Conservation (phyloP, 495 filamentous ascomycete genomes). For the Melanomma pulvis-pyrius region DNA sequence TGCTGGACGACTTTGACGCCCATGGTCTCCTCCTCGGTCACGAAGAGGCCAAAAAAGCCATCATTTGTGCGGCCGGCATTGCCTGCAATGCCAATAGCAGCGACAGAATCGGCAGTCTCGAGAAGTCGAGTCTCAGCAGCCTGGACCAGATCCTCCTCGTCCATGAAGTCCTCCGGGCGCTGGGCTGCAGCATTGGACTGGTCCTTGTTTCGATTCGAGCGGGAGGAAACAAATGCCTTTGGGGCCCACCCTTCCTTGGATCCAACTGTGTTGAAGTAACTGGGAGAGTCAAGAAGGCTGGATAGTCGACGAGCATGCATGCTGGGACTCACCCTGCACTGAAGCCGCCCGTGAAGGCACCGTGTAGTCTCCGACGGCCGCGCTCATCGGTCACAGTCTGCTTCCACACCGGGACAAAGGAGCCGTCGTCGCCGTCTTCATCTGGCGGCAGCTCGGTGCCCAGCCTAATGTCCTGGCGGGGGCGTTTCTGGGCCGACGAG, state of each 20-base stretch:
- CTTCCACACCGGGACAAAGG: constrained; percentile 93
- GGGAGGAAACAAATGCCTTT: constrained; percentile 87
- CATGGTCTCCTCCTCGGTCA: constrained; percentile 79
- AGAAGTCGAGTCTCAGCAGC: constrained; percentile 74
- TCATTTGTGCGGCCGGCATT: constrained; percentile 57
- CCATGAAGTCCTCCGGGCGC: constrained; percentile 93
- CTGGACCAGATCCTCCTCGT: constrained; percentile 92
- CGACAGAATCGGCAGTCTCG: constrained; percentile 70
- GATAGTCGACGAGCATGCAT: not conserved
- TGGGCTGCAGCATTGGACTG: constrained; percentile 55
- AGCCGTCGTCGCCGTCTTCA: constrained; percentile 84
- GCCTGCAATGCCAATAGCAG: constrained; percentile 73
- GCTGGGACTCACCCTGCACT: constrained; percentile 76
- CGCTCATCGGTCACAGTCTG: constrained; percentile 95
- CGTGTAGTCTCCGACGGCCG: constrained; percentile 88
- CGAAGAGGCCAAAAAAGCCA: constrained; percentile 75
- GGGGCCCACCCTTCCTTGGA: constrained; percentile 98
- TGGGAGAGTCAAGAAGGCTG: constrained; percentile 44
- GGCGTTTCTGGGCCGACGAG: constrained; percentile 31
- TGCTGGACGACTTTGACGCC: constrained; percentile 82
- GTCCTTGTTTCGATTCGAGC: constrained; percentile 75
- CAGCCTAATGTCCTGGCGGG: constrained; percentile 42
- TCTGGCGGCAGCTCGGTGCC: constrained; percentile 84
- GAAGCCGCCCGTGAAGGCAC: constrained; percentile 95
- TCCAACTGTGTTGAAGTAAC: constrained; percentile 97